A percentile compares a stretch with the other conserved stretches of the same genome.
These are phyloP conservation scores for Russula lepida DNA, from an alignment of 768 basidiomycete species.

Conservation along the genomic window DNA sequence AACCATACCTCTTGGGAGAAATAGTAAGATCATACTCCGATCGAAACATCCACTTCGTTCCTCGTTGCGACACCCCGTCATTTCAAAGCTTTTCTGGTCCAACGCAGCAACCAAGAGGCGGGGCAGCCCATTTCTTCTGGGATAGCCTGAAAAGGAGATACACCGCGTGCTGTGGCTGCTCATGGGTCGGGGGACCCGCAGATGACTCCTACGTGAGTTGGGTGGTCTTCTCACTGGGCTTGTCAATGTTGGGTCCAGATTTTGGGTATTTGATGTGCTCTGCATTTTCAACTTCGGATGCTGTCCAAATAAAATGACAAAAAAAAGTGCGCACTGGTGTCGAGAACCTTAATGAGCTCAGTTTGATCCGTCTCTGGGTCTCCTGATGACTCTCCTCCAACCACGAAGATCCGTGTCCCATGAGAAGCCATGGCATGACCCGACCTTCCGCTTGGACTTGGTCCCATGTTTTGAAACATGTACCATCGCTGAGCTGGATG, in stretches of 20 bases:
- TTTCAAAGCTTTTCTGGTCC: constrained; percentile 20
- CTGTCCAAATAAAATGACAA: background rate
- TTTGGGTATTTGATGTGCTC: constrained; percentile 84
- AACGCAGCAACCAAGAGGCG: too few species aligned
- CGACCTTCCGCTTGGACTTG: constrained; percentile 82
- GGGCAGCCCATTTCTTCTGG: constrained; percentile 21
- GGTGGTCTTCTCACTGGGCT: constrained; percentile 27
- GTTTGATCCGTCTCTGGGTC: constrained; percentile 71
- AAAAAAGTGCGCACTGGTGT: constrained; percentile 66
- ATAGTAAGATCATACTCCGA: too few species aligned
- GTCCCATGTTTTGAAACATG: constrained; percentile 99
- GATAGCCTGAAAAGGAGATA: constrained; percentile 37
- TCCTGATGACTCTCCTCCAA: constrained; percentile 88
- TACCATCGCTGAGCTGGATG: constrained; percentile 90
- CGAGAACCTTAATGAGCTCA: constrained; percentile 75
- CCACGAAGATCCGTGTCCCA: constrained; percentile 80
- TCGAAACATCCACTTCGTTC: too few species aligned
- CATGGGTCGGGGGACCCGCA: constrained; percentile 19
- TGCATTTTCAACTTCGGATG: constrained; percentile 25
- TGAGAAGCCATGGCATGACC: constrained; percentile 96
- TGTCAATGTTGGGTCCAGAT: constrained; percentile 45
- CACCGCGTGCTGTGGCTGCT: constrained; percentile 1
- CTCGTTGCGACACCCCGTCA: too few species aligned
- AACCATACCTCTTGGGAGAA: too few species aligned
- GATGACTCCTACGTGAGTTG: constrained; percentile 41